Evolutionary conservation across 2,329 filamentous ascomycete genomes (phyloP).

Genomic region (Fusarium sp.): DNA sequence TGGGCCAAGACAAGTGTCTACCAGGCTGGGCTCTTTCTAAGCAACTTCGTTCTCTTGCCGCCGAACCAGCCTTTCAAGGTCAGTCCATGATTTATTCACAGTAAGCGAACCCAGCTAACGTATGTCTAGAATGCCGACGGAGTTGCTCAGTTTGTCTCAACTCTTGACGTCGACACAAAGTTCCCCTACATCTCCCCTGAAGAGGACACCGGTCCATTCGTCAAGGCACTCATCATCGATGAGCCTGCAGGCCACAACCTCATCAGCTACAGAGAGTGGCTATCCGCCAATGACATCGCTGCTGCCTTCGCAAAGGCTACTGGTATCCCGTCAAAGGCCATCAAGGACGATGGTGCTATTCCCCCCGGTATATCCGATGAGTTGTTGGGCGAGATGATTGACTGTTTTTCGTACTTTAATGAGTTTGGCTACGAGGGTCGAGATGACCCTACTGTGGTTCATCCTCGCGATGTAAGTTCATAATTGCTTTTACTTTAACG

Average conservation of each 20-base stretch:
- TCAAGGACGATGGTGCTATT: neutral
- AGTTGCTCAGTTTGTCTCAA: slow-evolving; percentile 27
- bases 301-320: slow-evolving; percentile 28
- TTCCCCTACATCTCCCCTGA: slow-evolving; percentile 39
- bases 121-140: slow-evolving; percentile 23
- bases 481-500: neutral
- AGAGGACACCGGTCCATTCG: slow-evolving; percentile 39
- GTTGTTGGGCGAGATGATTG: slow-evolving; percentile 3
- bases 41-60: slow-evolving; percentile 5
- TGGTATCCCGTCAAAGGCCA: slow-evolving; percentile 2
- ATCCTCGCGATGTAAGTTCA: slow-evolving; percentile 18
- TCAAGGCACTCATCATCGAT: slow-evolving; percentile 32
- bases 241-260: slow-evolving; percentile 35
- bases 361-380: neutral
- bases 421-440: slow-evolving; percentile 30
- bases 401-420: slow-evolving; percentile 20
- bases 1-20: slow-evolving; percentile 38
- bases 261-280: slow-evolving; percentile 38
- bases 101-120: neutral
- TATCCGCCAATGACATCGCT: slow-evolving; percentile 29
- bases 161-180: slow-evolving; percentile 22
- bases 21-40: slow-evolving; percentile 31
- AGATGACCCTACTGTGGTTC: slow-evolving; percentile 20
- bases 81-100: neutral
- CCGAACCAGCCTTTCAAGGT: slow-evolving; percentile 21